Base-by-base conservation (phyloP, 352 stramenopile genomes). In the Phytophthora pini region DNA sequence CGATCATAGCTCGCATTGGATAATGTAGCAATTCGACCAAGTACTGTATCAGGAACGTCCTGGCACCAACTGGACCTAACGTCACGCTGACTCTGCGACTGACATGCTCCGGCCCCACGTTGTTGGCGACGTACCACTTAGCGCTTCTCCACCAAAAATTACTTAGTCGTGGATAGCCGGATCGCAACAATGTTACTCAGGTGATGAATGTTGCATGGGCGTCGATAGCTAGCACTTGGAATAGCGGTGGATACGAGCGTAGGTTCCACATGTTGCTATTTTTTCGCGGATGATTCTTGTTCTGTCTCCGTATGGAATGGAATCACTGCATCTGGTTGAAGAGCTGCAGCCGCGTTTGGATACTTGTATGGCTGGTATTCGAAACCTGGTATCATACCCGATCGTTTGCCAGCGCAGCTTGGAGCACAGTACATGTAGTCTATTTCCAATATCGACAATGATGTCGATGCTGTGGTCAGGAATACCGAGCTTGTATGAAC, bases 81-180 rank as follows among this genome's bases (percentile, higher is more conserved):
- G 54, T 52, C 31, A 56, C 20, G n/a, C 10, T 56, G 49, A 43
- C 49, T 56, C 43, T 15, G 24, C 22, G 43, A 20, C 48, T 62
- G 44, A 62, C 43, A 54, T 36, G 31, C 55, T 55, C 22, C 24
- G 15, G 31, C 55, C 43, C 54, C 38, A 61, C 29, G 43, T 54
- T 61, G 17, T 36, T 24, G 43, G 15, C 40, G 20, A 24, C 26
- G 41, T 9, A 52, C 29, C 29, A 34, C 29, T 34, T 34, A 34
- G 17, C 27, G 20, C 43, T 53, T 62, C 55, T n/a, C 44, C 24
- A 63, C 45, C 56, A 56, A 63, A 49, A 56, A 29, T 60, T 65
- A 48, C 29, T 44, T 49, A 17, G 34, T 31, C 5, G 29, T 53
- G 41, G 55, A 55, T 22, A 53, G 43, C 22, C 54, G 11, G 13